Conservation (phyloP, 352 stramenopile genomes). For the Phytophthora pistaciae region DNA sequence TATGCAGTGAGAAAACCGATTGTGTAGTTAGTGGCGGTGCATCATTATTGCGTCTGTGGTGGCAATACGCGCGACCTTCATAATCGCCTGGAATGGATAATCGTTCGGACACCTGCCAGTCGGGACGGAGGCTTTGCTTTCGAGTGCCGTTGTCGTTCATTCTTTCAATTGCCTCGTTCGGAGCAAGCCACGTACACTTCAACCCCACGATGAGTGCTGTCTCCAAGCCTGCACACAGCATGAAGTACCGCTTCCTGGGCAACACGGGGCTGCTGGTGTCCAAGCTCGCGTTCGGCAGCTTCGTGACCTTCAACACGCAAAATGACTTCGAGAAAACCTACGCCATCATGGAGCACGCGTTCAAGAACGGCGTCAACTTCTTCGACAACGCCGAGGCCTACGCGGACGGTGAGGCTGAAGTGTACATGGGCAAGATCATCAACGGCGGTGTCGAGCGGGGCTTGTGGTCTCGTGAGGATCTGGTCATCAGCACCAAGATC, state of each 20-base stretch:
- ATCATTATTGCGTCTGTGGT: conserved; percentile 6
- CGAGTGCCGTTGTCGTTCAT: conserved; percentile 14
- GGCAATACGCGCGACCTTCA: conserved; percentile 3
- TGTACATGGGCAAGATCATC: conserved; percentile 60
- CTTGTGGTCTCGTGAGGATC: conserved; percentile 49
- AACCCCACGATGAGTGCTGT: conserved; percentile 34
- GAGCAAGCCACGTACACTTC: conserved; percentile 6
- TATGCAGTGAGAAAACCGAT: not conserved
- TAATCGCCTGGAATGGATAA: conserved; percentile 10
- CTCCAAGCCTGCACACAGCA: conserved; percentile 24
- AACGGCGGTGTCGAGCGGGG: conserved; percentile 47
- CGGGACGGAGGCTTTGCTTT: not conserved
- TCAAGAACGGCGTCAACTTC: conserved; percentile 68
- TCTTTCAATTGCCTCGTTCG: conserved; percentile 13
- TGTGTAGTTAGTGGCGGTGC: not conserved
- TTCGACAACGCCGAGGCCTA: conserved; percentile 70
- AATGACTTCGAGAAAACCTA: conserved; percentile 55
- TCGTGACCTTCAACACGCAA: conserved; percentile 54
- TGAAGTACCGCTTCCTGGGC: conserved; percentile 66
- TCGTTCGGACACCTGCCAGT: not conserved
- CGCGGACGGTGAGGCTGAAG: conserved; percentile 43
- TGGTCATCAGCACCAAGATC: conserved; percentile 51
- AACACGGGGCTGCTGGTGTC: conserved; percentile 57
- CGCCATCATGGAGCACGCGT: conserved; percentile 51
- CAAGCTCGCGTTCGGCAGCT: conserved; percentile 54